These are phyloP conservation scores for Pythium vanterpoolii DNA, from an alignment of 352 stramenopile species.

Conservation along the genomic window DNA sequence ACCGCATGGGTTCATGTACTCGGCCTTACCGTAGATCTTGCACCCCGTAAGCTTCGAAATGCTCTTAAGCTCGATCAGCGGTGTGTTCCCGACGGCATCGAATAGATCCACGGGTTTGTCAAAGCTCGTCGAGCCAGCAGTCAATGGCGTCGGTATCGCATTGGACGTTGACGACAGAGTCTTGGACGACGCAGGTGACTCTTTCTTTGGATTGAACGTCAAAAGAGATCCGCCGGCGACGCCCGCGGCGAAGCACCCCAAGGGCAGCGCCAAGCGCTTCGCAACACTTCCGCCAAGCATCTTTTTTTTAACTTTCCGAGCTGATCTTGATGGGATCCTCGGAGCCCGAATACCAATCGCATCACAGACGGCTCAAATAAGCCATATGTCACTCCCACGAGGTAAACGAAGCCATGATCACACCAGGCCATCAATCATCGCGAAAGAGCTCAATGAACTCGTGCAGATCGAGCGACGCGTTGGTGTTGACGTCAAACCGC, in stretches of 20 bases:
- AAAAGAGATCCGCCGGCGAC: constrained; percentile 24
- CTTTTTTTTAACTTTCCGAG: too few species aligned
- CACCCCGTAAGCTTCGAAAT: constrained; percentile 66
- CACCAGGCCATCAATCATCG: constrained; percentile 45
- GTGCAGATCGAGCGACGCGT: constrained; percentile 62
- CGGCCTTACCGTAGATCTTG: constrained; percentile 77
- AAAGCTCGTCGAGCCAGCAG: not conserved
- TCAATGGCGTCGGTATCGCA: not conserved
- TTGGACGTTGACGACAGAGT: not conserved
- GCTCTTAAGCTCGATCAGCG: constrained; percentile 63
- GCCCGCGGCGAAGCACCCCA: constrained; percentile 25
- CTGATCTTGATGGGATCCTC: not conserved
- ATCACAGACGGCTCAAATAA: not conserved
- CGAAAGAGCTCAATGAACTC: constrained; percentile 83
- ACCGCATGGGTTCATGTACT: constrained; percentile 90
- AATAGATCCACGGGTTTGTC: constrained; percentile 59
- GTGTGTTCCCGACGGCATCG: constrained; percentile 70
- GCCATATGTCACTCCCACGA: not conserved
- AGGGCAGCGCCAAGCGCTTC: constrained; percentile 22
- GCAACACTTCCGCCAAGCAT: not conserved
- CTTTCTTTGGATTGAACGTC: constrained; percentile 1
- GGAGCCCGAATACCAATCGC: not conserved
- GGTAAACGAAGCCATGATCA: constrained; percentile 11
- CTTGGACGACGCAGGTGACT: not conserved
- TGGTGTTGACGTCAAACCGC: constrained; percentile 74